phyloP scores from a whole-genome alignment of 2,329 filamentous ascomycete species.

The Aaosphaeria arxii region DNA sequence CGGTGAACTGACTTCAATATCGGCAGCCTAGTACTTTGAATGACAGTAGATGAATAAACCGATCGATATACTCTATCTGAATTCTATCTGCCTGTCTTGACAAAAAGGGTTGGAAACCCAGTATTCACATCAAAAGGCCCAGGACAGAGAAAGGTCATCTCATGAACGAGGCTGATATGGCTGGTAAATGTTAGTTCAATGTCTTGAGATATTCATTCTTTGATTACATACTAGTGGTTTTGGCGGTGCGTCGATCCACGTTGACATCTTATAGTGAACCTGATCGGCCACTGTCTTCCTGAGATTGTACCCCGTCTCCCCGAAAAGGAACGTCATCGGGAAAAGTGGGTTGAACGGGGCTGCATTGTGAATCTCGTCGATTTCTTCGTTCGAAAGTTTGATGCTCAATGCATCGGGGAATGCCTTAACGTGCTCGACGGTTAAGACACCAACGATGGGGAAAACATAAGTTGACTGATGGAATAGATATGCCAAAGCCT shows the following conservation, averaged over 20 bases:
- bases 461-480: constrained; percentile 62
- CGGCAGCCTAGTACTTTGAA: too few species aligned
- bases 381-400: constrained; percentile 57
- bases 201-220: too few species aligned
- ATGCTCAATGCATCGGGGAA: constrained; percentile 67
- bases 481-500: constrained; percentile 12
- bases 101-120: too few species aligned
- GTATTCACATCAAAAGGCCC: too few species aligned
- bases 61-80: too few species aligned
- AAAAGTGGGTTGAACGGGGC: neutral
- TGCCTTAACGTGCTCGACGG: constrained; percentile 63
- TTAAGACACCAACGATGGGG: constrained; percentile 68
- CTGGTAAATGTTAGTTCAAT: too few species aligned
- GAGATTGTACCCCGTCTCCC: neutral
- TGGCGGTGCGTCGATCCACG: neutral
- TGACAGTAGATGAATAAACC: too few species aligned
- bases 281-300: neutral
- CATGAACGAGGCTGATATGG: too few species aligned
- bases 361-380: constrained; percentile 62
- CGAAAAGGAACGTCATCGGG: neutral
- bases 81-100: too few species aligned
- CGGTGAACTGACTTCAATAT: too few species aligned
- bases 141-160: too few species aligned
- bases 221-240: neutral
- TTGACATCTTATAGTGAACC: neutral